Conservation (phyloP, 768 basidiomycete genomes). For the Boletus sensibilis region DNA sequence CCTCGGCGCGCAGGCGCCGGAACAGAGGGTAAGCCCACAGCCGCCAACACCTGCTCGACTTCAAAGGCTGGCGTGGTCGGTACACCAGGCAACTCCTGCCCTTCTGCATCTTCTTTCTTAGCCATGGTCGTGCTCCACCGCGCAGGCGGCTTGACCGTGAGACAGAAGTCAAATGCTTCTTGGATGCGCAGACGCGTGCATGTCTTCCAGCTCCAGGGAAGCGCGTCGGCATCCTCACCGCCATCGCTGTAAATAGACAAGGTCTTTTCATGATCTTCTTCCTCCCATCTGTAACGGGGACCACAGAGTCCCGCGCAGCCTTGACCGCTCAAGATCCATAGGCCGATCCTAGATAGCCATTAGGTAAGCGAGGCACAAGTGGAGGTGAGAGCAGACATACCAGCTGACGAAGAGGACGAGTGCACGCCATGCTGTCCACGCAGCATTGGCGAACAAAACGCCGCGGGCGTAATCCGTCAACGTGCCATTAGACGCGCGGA, state of each 20-base stretch:
- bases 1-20: constrained; percentile 57
- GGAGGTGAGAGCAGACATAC: constrained; percentile 34
- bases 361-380: not conserved
- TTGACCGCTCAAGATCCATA: constrained; percentile 78
- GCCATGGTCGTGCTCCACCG: constrained; percentile 36
- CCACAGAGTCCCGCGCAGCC: constrained; percentile 82
- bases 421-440: constrained; percentile 76
- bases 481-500: constrained; percentile 58
- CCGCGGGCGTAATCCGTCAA: constrained; percentile 78
- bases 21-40: constrained; percentile 47
- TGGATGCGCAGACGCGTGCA: constrained; percentile 67
- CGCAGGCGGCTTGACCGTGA: constrained; percentile 40
- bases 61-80: constrained; percentile 38
- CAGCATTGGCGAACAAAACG: constrained; percentile 74
- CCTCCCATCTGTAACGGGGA: constrained; percentile 82
- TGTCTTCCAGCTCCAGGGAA: constrained; percentile 81
- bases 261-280: constrained; percentile 66
- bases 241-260: constrained; percentile 49
- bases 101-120: constrained; percentile 32
- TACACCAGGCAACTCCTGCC: constrained; percentile 24
- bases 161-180: constrained; percentile 82
- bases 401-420: constrained; percentile 69
- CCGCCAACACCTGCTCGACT: constrained; percentile 61
- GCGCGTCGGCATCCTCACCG: constrained; percentile 42
- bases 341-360: constrained; percentile 54